phyloP scores from a whole-genome alignment of 805 yeast species.

The Metschnikowia aberdeeniae region DNA sequence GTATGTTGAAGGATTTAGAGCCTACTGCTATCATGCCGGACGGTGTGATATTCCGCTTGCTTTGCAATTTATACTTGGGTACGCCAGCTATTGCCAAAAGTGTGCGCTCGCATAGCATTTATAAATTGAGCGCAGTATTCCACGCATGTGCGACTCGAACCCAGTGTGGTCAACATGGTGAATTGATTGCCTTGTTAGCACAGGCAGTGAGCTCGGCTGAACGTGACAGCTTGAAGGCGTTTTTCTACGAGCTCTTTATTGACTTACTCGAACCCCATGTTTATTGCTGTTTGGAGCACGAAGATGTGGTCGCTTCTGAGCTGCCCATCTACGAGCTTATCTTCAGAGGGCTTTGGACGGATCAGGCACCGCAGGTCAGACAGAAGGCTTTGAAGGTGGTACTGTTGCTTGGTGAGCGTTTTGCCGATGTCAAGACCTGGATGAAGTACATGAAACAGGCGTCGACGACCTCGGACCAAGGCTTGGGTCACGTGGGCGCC shows the following conservation, averaged over 20 bases:
- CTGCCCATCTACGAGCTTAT: constrained; percentile 14
- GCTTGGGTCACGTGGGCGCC: constrained; percentile 8
- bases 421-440: constrained; percentile 14
- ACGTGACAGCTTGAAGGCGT: constrained; percentile 9
- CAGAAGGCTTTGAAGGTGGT: constrained; percentile 11
- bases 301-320: constrained; percentile 13
- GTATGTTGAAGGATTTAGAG: neutral
- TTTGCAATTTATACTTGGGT: constrained; percentile 15
- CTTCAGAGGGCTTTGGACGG: constrained; percentile 15
- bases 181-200: constrained; percentile 10
- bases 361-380: constrained; percentile 11
- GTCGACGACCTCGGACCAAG: constrained; percentile 6
- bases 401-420: constrained; percentile 9
- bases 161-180: constrained; percentile 11
- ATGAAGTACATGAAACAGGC: constrained; percentile 11
- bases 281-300: constrained; percentile 14
- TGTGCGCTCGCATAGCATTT: constrained; percentile 6
- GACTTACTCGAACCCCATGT: constrained; percentile 13
- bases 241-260: constrained; percentile 15
- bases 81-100: constrained; percentile 10
- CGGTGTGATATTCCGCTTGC: constrained; percentile 10
- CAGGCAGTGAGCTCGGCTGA: constrained; percentile 11
- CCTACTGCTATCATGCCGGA: constrained; percentile 6
- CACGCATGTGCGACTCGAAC: constrained; percentile 12
- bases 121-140: constrained; percentile 10